Evolutionary conservation across 73 alveolate species (phyloP).

Genomic region (Tetrahymena borealis): DNA sequence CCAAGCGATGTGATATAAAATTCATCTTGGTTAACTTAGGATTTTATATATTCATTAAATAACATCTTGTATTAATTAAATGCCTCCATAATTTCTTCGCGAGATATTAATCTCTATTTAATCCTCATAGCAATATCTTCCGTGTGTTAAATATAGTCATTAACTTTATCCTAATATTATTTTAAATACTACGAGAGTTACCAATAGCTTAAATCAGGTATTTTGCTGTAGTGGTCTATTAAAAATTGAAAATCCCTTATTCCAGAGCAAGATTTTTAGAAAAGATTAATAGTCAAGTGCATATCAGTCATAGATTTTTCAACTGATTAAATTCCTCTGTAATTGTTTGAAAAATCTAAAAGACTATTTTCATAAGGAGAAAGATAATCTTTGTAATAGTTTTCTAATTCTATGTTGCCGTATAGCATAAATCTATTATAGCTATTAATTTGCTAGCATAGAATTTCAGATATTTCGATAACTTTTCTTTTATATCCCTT

Average conservation of each 20-base stretch:
- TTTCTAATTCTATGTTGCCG: background rate
- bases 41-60: background rate
- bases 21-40: background rate
- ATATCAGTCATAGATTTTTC: background rate
- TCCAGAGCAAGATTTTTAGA: background rate
- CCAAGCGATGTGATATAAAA: background rate
- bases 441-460: background rate
- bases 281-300: background rate
- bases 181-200: background rate
- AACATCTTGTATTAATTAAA: background rate
- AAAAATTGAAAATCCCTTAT: background rate
- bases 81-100: background rate
- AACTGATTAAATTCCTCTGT: background rate
- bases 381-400: background rate
- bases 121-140: background rate
- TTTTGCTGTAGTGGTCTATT: background rate
- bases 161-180: background rate
- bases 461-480: background rate
- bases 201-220: background rate
- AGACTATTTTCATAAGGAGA: background rate
- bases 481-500: background rate
- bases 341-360: background rate
- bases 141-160: background rate
- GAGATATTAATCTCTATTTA: background rate
- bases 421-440: background rate